Evolutionary conservation across 1,139 yeast genomes (phyloP).

Genomic region (Yamadazyma sp.): DNA sequence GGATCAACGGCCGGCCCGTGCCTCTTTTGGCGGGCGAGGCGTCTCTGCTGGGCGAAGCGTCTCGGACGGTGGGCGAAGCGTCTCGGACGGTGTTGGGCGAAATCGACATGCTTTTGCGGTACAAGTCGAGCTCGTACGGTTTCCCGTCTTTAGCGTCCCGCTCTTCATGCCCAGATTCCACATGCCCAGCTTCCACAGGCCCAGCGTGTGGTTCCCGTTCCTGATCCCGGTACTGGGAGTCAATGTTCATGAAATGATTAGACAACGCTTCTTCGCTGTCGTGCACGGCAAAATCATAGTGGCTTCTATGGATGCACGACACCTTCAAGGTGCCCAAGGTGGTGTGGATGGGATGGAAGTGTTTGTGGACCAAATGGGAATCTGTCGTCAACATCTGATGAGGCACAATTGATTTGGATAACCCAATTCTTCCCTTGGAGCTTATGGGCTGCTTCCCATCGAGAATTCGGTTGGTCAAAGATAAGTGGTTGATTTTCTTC

Average conservation of each 20-base stretch:
- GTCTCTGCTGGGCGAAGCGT: constrained; percentile 26
- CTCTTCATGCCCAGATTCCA: no score
- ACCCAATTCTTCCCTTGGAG: constrained; percentile 81
- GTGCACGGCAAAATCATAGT: constrained; percentile 63
- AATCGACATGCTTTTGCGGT: constrained; percentile 19
- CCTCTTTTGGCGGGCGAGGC: constrained; percentile 16
- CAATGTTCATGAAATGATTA: constrained; percentile 54
- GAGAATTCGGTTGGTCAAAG: constrained; percentile 57
- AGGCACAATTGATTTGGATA: constrained; percentile 65
- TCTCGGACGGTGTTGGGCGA: constrained; percentile 29
- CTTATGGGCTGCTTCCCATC: constrained; percentile 79
- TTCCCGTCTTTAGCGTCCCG: no score
- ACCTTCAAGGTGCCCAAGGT: constrained; percentile 71
- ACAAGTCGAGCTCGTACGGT: background rate
- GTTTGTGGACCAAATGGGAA: constrained; percentile 58
- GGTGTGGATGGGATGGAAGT: constrained; percentile 69
- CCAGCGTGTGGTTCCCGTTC: no score
- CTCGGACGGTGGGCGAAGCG: constrained; percentile 13
- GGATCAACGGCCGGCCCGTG: constrained; percentile 40
- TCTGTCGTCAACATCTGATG: constrained; percentile 40
- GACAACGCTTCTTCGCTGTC: constrained; percentile 68
- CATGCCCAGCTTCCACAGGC: no score
- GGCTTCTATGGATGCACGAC: constrained; percentile 76
- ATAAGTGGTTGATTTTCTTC: constrained; percentile 21
- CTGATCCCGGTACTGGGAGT: constrained; percentile 5